Base-by-base conservation (phyloP, 306 rosid genomes). In the Citrullus mucosospermus region DNA sequence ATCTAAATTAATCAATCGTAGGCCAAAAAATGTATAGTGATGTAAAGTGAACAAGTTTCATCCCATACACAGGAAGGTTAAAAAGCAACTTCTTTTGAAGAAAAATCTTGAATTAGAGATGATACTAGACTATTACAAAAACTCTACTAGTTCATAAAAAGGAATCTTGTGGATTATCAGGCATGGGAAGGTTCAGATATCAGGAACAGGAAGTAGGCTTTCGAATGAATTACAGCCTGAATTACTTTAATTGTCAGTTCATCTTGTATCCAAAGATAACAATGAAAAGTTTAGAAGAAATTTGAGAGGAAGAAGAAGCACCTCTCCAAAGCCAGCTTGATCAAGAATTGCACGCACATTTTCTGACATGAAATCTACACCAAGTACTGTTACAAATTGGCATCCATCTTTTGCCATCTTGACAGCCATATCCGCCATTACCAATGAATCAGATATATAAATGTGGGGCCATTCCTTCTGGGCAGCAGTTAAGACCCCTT, bases 281-380 rank as follows among this genome's bases (percentile, higher is more conserved):
- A 36, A 48, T 71, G 56, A 34, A 63, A 39, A 57, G 68, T 22
- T 78, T 15, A 28, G 54, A 58, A 18, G 78, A 56, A 58, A 11
- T 12, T 67, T n/a, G 56, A 20, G 77, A 73, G 48, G 53, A 56
- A 46, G 68, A 82, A 58, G 38, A 73, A 54, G 48, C 74, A 95
- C 99, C 91, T 92, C 88, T 16, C 76, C 78, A 75, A 87, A 95
- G 70, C 97, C 97, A 77, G 98, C 96, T 88, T 95, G 99, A 86
- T 95, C 99, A 85, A 95, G 99, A 78, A 95, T 85, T n/a, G 99
- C 96, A 32, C 99, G 96, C 56, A 92, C 97, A 80, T 95, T 95
- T 85, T 95, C 99, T 0, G 98, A 95, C 99, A 95, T 95, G 75
- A 95, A 95, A 85, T 92, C 99, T 41, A 95, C 99, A 76, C 98